Percentiles rank a stretch among this genome's conserved stretches.
These are phyloP conservation scores for Chenopodium formosanum DNA, from an alignment of 148 eudicot species.

Conservation along the genomic window DNA sequence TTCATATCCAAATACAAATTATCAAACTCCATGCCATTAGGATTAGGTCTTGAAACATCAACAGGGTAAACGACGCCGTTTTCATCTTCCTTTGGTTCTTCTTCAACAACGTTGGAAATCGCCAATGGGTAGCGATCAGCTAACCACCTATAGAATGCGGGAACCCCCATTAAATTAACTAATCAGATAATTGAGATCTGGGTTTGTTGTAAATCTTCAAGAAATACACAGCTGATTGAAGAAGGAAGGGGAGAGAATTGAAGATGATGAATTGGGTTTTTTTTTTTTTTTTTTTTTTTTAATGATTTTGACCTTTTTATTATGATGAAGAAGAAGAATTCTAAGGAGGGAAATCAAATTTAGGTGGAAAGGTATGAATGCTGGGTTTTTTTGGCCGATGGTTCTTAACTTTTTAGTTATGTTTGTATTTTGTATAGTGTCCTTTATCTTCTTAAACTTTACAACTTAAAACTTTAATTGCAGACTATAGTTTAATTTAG, in stretches of 20 bases:
- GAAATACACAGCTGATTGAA: slow-evolving; percentile 6
- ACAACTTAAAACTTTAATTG: no score
- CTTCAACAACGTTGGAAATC: slow-evolving; percentile 70
- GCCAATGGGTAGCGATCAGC: slow-evolving; percentile 82
- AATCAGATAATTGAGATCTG: slow-evolving; percentile 6
- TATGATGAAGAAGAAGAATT: background rate
- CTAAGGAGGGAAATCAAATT: background rate
- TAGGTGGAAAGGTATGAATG: background rate
- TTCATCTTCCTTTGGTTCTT: slow-evolving; percentile 43
- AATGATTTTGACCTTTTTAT: background rate
- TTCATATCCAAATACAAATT: slow-evolving; percentile 90
- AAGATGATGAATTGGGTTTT: background rate
- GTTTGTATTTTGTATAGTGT: no score
- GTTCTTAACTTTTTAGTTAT: background rate
- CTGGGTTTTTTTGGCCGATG: background rate
- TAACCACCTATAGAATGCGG: slow-evolving; percentile 90
- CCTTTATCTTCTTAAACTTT: no score
- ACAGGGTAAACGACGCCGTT: slow-evolving; percentile 42
- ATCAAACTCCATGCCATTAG: slow-evolving; percentile 79
- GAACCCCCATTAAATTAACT: slow-evolving; percentile 65
- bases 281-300: background rate
- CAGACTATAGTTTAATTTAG: no score
- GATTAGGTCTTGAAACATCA: slow-evolving; percentile 66
- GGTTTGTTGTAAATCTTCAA: background rate
- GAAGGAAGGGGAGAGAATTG: background rate